Conservation (phyloP, 306 rosid genomes). For the Malus fusca region DNA sequence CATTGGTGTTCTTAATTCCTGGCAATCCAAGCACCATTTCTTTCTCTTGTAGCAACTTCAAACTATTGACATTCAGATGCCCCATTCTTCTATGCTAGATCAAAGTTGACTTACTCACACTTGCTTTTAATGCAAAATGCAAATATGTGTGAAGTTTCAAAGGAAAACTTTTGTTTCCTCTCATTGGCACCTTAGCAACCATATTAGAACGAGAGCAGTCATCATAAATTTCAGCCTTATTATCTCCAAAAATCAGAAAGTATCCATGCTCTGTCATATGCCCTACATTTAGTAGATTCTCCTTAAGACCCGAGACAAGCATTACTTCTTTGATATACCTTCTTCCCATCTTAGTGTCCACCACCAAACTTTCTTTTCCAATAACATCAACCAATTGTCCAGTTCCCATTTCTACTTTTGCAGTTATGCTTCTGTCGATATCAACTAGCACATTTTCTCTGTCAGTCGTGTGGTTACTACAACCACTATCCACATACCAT, state of each 20-base stretch:
- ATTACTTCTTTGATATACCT: not conserved
- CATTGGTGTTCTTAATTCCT: no score
- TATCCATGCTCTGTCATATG: not conserved
- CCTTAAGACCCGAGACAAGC: not conserved
- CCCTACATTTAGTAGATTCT: not conserved
- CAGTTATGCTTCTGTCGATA: not conserved
- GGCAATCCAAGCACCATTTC: not conserved
- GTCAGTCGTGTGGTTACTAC: no score
- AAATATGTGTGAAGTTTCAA: not conserved
- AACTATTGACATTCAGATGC: not conserved
- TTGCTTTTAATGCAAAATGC: not conserved
- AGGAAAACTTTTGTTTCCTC: not conserved
- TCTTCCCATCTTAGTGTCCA: not conserved
- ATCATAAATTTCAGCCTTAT: not conserved
- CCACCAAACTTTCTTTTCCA: not conserved
- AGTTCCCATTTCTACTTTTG: not conserved
- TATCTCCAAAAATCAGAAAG: not conserved
- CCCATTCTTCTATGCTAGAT: not conserved
- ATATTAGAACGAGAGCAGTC: not conserved
- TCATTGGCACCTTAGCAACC: not conserved
- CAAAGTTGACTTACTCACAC: not conserved
- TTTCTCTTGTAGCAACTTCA: fast-evolving
- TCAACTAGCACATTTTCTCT: no score
- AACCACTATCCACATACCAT: not conserved
- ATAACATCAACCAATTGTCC: not conserved